These are phyloP conservation scores for Amaranthus hypochondriacus DNA, from an alignment of 148 eudicot genomes.

Conservation along the genomic window DNA sequence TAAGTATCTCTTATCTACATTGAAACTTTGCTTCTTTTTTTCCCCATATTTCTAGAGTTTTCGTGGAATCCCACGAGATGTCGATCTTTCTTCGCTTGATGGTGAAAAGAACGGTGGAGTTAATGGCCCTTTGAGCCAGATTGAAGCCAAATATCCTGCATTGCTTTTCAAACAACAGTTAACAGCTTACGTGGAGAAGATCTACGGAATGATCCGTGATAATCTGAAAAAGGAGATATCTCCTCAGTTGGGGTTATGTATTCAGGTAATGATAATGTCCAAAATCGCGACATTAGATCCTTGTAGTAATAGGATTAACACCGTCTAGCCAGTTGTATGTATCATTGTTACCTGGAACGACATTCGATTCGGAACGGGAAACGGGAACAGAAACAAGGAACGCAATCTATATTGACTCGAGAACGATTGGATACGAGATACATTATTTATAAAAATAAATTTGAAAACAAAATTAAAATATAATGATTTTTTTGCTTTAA, in stretches of 20 bases:
- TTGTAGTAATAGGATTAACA: neutral
- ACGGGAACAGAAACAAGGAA: too few species aligned
- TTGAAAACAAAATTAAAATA: too few species aligned
- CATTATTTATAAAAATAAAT: too few species aligned
- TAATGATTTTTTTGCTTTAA: too few species aligned
- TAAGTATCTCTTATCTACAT: slow-evolving; percentile 1
- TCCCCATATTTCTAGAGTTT: slow-evolving; percentile 42
- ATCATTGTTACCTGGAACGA: too few species aligned
- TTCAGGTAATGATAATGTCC: slow-evolving; percentile 50
- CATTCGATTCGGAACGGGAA: too few species aligned
- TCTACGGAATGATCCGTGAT: slow-evolving; percentile 90
- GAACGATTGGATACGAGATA: too few species aligned
- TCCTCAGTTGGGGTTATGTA: slow-evolving; percentile 80
- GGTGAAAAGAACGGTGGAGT: slow-evolving; percentile 41
- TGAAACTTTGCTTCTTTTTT: neutral
- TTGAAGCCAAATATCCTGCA: slow-evolving; percentile 92
- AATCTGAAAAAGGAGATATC: slow-evolving; percentile 83
- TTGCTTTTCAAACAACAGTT: slow-evolving; percentile 86
- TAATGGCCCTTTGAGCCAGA: slow-evolving; percentile 46
- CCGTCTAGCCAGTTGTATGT: neutral
- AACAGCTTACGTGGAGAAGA: slow-evolving; percentile 89
- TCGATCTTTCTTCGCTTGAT: slow-evolving; percentile 47
- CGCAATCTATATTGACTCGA: too few species aligned
- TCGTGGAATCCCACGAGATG: slow-evolving; percentile 69
- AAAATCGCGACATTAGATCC: too few species aligned